Conservation (phyloP, 768 basidiomycete species). For the Auricularia sp. region DNA sequence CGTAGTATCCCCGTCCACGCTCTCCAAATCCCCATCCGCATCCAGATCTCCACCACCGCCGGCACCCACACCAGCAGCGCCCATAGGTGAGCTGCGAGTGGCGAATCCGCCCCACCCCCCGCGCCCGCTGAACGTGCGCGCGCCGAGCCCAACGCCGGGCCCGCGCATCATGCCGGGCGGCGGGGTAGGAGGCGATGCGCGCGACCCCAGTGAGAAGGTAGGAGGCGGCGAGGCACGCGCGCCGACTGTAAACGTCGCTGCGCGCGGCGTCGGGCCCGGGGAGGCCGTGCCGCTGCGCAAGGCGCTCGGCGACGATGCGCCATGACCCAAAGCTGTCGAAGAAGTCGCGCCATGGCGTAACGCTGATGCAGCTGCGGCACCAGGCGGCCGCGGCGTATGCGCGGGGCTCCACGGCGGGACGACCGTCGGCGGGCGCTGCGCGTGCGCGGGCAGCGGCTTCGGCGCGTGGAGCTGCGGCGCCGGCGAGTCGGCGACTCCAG, state of each 20-base stretch:
- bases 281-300: neutral
- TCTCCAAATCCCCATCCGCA: neutral
- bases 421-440: neutral
- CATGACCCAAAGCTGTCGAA: no score
- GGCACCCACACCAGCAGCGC: neutral
- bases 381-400: neutral
- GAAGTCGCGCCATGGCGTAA: no score
- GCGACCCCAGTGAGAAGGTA: no score
- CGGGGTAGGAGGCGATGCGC: no score
- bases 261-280: no score
- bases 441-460: neutral
- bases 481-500: neutral
- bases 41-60: neutral
- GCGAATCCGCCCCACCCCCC: no score
- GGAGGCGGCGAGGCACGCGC: no score
- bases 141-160: no score
- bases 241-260: no score
- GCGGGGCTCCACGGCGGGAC: neutral
- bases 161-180: no score
- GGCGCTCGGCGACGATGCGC: neutral
- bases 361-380: neutral
- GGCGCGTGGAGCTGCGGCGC: neutral
- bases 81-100: neutral
- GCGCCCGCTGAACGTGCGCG: no score
- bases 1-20: neutral